Percentiles rank a stretch among this genome's conserved stretches.
Conservation (phyloP, 2,329 filamentous ascomycete species). For the Fusarium nisikadoi region DNA sequence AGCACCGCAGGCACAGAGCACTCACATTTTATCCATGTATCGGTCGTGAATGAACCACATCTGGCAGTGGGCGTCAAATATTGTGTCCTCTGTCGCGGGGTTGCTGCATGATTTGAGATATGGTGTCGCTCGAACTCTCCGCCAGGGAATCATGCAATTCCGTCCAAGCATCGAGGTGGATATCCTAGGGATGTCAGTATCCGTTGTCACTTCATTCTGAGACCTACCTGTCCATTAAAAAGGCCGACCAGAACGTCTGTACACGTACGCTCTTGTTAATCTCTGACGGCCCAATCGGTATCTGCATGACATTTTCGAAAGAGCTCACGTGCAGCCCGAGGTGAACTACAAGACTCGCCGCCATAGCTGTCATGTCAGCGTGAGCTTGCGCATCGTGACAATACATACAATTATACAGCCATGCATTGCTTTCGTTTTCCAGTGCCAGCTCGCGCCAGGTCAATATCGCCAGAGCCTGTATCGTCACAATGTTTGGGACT, state of each 20-base stretch:
- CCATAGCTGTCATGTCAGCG: background rate
- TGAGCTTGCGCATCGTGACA: too few species aligned
- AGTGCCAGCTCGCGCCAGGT: background rate
- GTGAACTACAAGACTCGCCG: background rate
- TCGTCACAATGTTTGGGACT: background rate
- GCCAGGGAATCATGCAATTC: background rate
- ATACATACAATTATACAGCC: background rate
- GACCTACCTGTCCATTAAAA: background rate
- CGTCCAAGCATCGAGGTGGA: background rate
- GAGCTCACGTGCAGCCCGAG: background rate
- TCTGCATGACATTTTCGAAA: background rate
- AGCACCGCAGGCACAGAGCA: too few species aligned
- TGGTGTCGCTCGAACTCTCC: background rate
- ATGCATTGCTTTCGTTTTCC: background rate
- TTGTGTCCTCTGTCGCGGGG: background rate
- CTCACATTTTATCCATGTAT: background rate
- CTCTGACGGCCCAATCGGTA: background rate
- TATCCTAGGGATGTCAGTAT: background rate
- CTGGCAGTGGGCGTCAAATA: background rate
- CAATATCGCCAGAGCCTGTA: background rate
- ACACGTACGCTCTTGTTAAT: background rate
- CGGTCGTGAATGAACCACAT: background rate
- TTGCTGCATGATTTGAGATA: background rate
- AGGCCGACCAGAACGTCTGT: background rate
- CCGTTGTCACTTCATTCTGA: fast-evolving